Conservation (phyloP, 2,329 filamentous ascomycete species). For the Colletotrichum plurivorum region DNA sequence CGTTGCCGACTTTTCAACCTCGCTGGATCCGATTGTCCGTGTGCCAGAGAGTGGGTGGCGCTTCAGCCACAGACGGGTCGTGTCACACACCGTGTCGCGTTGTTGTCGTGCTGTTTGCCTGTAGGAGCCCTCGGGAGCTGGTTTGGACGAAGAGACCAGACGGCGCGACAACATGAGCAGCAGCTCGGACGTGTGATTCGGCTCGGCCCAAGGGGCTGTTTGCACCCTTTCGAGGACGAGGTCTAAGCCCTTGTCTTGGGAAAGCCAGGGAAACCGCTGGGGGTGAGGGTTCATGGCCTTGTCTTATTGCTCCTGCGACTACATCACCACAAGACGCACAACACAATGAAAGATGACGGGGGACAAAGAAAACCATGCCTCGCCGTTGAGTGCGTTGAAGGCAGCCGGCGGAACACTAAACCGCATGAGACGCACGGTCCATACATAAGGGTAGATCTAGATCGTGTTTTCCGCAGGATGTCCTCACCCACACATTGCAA, state of each 20-base stretch:
- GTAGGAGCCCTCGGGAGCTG: conserved; percentile 1
- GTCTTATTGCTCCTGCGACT: too few species aligned
- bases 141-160: conserved; percentile 3
- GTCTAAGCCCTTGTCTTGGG: conserved; percentile 15
- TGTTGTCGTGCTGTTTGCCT: neutral
- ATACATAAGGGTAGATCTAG: too few species aligned
- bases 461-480: too few species aligned
- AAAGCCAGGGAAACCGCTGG: neutral
- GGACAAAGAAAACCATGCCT: too few species aligned
- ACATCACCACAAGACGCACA: too few species aligned
- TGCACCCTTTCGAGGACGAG: neutral
- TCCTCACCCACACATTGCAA: too few species aligned
- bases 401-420: too few species aligned
- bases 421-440: too few species aligned
- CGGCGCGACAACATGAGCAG: neutral
- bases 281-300: neutral
- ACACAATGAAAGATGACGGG: too few species aligned
- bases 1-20: too few species aligned
- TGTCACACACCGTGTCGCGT: conserved; percentile 6
- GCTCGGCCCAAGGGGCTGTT: conserved; percentile 1
- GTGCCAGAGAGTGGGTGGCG: conserved; percentile 3
- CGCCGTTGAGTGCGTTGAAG: too few species aligned
- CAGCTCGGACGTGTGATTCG: conserved; percentile 9
- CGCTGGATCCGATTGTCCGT: neutral
- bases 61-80: conserved; percentile 14